Base-by-base conservation (phyloP, 495 filamentous ascomycete species). In the Aspergillus haitiensis region DNA sequence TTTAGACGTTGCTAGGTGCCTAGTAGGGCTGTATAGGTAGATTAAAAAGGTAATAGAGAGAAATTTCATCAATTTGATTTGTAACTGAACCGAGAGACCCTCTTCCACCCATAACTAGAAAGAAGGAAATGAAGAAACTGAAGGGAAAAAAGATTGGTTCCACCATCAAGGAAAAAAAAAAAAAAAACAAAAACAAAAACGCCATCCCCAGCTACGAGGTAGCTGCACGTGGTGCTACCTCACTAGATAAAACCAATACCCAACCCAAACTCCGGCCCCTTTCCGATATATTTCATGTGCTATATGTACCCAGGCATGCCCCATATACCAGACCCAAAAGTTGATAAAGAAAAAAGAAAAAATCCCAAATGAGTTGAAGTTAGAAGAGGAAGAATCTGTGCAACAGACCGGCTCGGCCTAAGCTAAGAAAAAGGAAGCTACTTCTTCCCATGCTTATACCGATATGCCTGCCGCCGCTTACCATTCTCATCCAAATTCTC, bases 401-500 rank as follows among this genome's bases (percentile, higher is more conserved):
- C 21, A 27, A 27, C 3, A 27, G 21, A 27, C 21, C 21, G 21
- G 21, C 21, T 27, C 21, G 21, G 21, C 21, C 21, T 27, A 60
- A 60, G 2, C 47, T n/a, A 18, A 50, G 42, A 57, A n/a, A 37
- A 46, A 18, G 13, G 46, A 32, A 27, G 7, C 52, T 64, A 63
- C 52, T 60, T 62, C 50, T 59, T 51, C 49, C 68, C 69, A 62
- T 78, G 75, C 64, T 76, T 78, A 62, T 82, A 82, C 54, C 68
- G 64, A 64, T 81, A 82, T 34, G 63, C 72, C 60, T 82, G 80
- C 7, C 70, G 72, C 39, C 63, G 62, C 52, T 70, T 71, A 0
- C 65, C 54, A 51, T 68, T 62, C 10, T 64, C 65, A 40, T 59
- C 65, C 11, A 52, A 49, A 45, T 68, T 70, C 40, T 70, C 72